Conservation (phyloP, 1,284 basidiomycete species). For the Microstroma glucosiphilum region DNA sequence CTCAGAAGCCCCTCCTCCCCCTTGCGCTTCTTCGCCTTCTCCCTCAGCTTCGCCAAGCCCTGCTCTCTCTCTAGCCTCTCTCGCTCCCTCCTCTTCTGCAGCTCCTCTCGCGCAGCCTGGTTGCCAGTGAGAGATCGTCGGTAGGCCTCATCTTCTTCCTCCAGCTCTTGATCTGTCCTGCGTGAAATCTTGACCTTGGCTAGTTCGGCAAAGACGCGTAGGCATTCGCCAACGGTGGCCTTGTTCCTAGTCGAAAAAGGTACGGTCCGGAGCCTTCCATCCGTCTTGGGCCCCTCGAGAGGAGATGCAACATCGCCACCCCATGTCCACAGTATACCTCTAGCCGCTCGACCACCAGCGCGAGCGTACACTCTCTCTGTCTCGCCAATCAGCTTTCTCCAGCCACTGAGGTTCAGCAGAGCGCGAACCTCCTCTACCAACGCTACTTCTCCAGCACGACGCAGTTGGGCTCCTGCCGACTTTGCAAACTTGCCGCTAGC, state of each 20-base stretch:
- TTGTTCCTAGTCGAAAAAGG: slow-evolving; percentile 36
- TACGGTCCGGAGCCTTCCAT: slow-evolving; percentile 49
- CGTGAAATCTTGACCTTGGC: slow-evolving; percentile 78
- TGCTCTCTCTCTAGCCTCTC: slow-evolving; percentile 11
- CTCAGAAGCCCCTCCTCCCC: not conserved
- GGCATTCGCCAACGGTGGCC: slow-evolving; percentile 82
- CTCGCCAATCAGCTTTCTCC: slow-evolving; percentile 37
- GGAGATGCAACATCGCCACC: slow-evolving; percentile 31
- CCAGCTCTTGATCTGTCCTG: slow-evolving; percentile 75
- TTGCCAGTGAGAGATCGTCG: slow-evolving; percentile 12
- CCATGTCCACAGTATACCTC: slow-evolving; percentile 48
- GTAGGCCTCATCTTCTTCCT: slow-evolving; percentile 52
- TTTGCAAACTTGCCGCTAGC: slow-evolving; percentile 81
- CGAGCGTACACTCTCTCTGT: slow-evolving; percentile 47
- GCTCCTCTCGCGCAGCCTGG: slow-evolving; percentile 7
- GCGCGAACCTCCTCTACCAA: slow-evolving; percentile 67
- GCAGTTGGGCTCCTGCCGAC: slow-evolving; percentile 86
- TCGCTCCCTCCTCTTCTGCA: slow-evolving; percentile 7
- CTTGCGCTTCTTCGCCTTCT: slow-evolving; percentile 3
- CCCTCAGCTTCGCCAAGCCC: not conserved
- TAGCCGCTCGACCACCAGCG: slow-evolving; percentile 35
- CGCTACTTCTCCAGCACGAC: slow-evolving; percentile 90
- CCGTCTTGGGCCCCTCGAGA: slow-evolving; percentile 38
- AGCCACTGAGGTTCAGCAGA: slow-evolving; percentile 27
- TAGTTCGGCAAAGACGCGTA: slow-evolving; percentile 80